Evolutionary conservation across 2,329 filamentous ascomycete genomes (phyloP).

Genomic region (Colletotrichum sublineola): DNA sequence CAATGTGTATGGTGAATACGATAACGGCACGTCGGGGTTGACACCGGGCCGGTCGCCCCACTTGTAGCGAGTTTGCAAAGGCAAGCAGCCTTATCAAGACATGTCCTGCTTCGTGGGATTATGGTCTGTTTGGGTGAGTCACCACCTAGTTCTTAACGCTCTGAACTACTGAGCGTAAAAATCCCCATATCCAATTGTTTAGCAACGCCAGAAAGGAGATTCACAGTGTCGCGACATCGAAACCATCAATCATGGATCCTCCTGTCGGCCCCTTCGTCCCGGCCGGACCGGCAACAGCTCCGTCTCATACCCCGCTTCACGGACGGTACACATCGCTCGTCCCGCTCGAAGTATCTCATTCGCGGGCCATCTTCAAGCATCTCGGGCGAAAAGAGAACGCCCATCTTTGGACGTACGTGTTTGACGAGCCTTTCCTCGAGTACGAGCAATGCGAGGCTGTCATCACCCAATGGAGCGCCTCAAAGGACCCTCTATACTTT

Average conservation of each 20-base stretch:
- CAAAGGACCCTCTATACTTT: conserved; percentile 57
- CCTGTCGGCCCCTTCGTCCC: conserved; percentile 43
- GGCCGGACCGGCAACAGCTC: conserved; percentile 37
- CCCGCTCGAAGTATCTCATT: conserved; percentile 47
- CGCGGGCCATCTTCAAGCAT: conserved; percentile 49
- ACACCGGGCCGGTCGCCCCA: conserved; percentile 19
- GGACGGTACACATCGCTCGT: conserved; percentile 51
- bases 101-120: conserved; percentile 8
- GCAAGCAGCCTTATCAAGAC: not conserved
- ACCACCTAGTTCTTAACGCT: not conserved
- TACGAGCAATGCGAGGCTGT: conserved; percentile 42
- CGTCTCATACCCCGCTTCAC: conserved; percentile 45
- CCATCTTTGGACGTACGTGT: conserved; percentile 53
- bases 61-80: not conserved
- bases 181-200: too few species aligned
- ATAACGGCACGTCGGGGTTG: not conserved
- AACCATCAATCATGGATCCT: not conserved
- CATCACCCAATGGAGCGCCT: conserved; percentile 45
- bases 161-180: not conserved
- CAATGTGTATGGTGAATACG: not conserved
- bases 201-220: not conserved
- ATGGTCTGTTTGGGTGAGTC: not conserved
- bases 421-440: conserved; percentile 45
- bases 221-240: not conserved
- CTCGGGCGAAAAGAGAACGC: conserved; percentile 51